Percentiles rank a stretch among this genome's conserved stretches.
These are phyloP conservation scores for Sistotremastrum niveocremeum DNA, from an alignment of 768 basidiomycete species.

Conservation along the genomic window DNA sequence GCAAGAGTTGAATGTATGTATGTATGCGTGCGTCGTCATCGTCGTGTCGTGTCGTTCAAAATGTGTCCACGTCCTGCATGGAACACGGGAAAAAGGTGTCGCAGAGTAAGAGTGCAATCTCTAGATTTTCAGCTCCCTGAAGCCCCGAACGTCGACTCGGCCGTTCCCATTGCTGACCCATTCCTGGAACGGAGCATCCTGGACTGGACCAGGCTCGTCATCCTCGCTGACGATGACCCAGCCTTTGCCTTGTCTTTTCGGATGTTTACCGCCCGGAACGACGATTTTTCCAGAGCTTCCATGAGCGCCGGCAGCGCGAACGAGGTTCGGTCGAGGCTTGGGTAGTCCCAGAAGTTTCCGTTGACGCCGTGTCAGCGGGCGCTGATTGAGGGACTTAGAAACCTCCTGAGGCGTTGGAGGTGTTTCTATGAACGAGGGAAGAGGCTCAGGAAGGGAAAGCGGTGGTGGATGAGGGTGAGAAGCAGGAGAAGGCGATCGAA, in stretches of 20 bases:
- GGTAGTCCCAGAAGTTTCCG: constrained; percentile 58
- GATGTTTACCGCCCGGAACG: constrained; percentile 48
- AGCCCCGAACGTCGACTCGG: constrained; percentile 62
- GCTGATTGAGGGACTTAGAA: too few relatives aligned
- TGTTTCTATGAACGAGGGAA: constrained; percentile 9
- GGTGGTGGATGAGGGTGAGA: constrained; percentile 20
- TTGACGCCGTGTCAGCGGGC: constrained; percentile 49
- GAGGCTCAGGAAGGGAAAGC: constrained; percentile 12
- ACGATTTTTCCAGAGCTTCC: constrained; percentile 39
- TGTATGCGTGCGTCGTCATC: too few relatives aligned
- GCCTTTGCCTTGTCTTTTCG: constrained; percentile 17
- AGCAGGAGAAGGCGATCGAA: constrained; percentile 12
- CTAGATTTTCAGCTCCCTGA: constrained; percentile 63
- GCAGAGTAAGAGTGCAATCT: too few relatives aligned
- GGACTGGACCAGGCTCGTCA: constrained; percentile 19
- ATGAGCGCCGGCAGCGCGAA: constrained; percentile 10
- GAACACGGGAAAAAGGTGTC: too few relatives aligned
- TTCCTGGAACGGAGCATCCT: constrained; percentile 18
- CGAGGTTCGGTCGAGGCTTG: constrained; percentile 29
- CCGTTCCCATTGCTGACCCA: constrained; percentile 63
- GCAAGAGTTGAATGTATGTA: too few relatives aligned
- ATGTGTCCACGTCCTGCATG: too few relatives aligned
- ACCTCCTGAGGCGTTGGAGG: constrained; percentile 19
- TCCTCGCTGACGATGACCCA: constrained; percentile 11
- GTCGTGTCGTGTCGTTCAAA: too few relatives aligned